Evolutionary conservation across 306 rosid species (phyloP).

Genomic region (Vachellia pachyceras): DNA sequence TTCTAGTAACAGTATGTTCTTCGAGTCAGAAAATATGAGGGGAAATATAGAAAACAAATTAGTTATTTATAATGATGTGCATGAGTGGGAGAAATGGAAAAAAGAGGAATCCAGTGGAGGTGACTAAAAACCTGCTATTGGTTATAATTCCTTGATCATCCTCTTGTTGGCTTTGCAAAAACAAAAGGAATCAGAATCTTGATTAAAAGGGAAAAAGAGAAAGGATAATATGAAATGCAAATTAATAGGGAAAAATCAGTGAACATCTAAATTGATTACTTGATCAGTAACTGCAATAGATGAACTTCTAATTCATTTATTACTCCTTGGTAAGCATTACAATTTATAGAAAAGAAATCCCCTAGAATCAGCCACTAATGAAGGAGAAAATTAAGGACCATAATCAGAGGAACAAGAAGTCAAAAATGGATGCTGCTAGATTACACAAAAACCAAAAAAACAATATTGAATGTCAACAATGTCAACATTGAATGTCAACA

Average conservation of each 20-base stretch:
- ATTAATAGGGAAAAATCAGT: constrained; percentile 3
- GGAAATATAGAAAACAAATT: constrained; percentile 5
- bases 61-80: not conserved
- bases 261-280: not conserved
- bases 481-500: too few species aligned
- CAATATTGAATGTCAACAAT: too few species aligned
- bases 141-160: constrained; percentile 54
- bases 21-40: not conserved
- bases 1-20: not conserved
- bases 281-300: constrained; percentile 2
- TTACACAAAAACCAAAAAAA: too few species aligned
- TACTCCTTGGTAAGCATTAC: too few species aligned
- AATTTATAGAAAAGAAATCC: too few species aligned
- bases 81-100: not conserved
- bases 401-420: too few species aligned
- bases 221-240: constrained; percentile 18
- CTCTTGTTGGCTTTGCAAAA: constrained; percentile 63
- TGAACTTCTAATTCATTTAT: too few species aligned
- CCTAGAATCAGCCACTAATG: too few species aligned
- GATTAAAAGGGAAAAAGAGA: not conserved
- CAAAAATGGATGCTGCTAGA: too few species aligned
- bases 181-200: constrained; percentile 47
- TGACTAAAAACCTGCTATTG: constrained; percentile 71
- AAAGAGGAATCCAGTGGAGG: constrained; percentile 38
- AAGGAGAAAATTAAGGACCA: too few species aligned